These are phyloP conservation scores for Stachybotrys echinatus DNA, from an alignment of 2,329 filamentous ascomycete genomes.

Conservation along the genomic window DNA sequence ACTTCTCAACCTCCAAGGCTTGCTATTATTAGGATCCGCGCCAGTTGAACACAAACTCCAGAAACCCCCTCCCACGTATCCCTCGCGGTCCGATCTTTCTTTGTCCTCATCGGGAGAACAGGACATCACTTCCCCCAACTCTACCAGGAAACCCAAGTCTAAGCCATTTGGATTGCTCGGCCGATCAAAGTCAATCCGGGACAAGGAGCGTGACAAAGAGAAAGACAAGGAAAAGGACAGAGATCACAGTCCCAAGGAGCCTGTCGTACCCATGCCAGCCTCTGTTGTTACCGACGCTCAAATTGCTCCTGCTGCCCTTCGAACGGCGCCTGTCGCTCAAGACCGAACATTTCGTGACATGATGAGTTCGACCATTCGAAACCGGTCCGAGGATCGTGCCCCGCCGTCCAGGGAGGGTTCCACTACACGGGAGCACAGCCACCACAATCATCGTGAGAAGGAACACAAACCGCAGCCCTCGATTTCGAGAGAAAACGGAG, in stretches of 20 bases:
- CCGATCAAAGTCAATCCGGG: constrained; percentile 46
- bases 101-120: constrained; percentile 42
- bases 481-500: constrained; percentile 55
- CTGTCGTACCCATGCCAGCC: constrained; percentile 9
- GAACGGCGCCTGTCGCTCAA: constrained; percentile 57
- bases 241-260: constrained; percentile 18
- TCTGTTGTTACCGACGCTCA: constrained; percentile 19
- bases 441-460: constrained; percentile 34
- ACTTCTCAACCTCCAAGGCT: constrained; percentile 6
- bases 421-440: constrained; percentile 3
- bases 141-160: constrained; percentile 43
- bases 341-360: constrained; percentile 66
- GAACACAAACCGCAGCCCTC: constrained; percentile 46
- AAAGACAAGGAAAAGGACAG: constrained; percentile 5
- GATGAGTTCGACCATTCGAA: constrained; percentile 60
- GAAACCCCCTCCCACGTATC: constrained; percentile 33
- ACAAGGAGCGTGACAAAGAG: constrained; percentile 23
- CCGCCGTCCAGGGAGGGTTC: constrained; percentile 35
- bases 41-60: constrained; percentile 26
- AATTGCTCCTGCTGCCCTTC: constrained; percentile 34
- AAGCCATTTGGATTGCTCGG: constrained; percentile 50
- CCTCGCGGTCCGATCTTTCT: constrained; percentile 48
- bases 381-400: constrained; percentile 67
- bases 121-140: constrained; percentile 22
- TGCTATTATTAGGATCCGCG: constrained; percentile 16